Evolutionary conservation across 1,284 basidiomycete genomes (phyloP), one percentile per base, ranked within the genome.

Genomic region (Entoloma clypeatum): DNA sequence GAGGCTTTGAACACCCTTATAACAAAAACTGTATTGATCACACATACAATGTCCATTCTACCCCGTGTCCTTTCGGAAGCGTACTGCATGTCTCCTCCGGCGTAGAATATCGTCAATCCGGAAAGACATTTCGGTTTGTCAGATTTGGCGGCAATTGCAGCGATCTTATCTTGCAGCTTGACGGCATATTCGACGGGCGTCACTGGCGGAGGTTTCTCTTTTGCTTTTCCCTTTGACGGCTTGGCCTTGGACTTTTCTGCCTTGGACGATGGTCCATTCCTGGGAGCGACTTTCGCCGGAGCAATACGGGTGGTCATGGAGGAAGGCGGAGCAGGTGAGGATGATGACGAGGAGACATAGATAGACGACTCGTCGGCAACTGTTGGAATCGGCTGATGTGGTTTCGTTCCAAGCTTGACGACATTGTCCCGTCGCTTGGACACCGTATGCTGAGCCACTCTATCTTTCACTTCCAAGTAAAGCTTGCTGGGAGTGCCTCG

Each of bases 41-140:
- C 33, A 65, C 76, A 49, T 57, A 84, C 82, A 24, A 75, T 59
- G n/a, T 74, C 66, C 79, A 86, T 83, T 45, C 69, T 68, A 7
- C 63, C 65, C 26, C 68, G 67, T 7, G 81, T 83, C 30, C 56
- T 55, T 27, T 64, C 60, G 13, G 70, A 65, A 2, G 79, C 78
- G 44, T 65, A 69, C 16, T 54, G 63, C 62, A 72, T 67, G 51
- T 85, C 82, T 6, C 70, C 75, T 14, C 78, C 77, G 19, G 67
- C 63, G 51, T 77, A 83, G 52, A 76, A 77, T 29, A 86, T 75
- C 26, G 61, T 62, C 50, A 67, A 72, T 14, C 74, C 77, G 37
- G 62, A 61, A 13, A 85, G 61, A 50, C 69, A 70, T 47, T 63
- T 61, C 30, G 35, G 57, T 48, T 23, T 59, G 29, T 44, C 25